A percentile compares a stretch with the other conserved stretches of the same genome.
These are phyloP conservation scores for Breynia disticha DNA, from an alignment of 441 rosid species.

Conservation along the genomic window DNA sequence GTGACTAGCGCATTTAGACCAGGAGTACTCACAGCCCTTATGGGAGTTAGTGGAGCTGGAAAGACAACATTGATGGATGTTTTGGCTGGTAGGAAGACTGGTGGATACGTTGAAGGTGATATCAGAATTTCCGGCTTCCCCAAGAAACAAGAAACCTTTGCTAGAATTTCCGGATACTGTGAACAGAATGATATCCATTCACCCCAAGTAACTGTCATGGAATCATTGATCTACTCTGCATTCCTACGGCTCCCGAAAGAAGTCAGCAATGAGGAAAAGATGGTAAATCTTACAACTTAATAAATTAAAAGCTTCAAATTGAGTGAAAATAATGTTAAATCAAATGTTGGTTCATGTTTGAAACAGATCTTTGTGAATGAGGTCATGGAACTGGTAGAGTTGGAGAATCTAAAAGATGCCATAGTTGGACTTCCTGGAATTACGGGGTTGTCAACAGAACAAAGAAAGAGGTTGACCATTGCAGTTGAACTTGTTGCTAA, in stretches of 20 bases:
- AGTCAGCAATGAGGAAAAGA: slow-evolving; percentile 53
- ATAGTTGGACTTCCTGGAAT: slow-evolving; percentile 37
- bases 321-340: not conserved
- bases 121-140: slow-evolving; percentile 71
- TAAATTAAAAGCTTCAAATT: not conserved
- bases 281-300: slow-evolving; percentile 31
- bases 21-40: slow-evolving; percentile 79
- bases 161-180: slow-evolving; percentile 90
- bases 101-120: slow-evolving; percentile 84
- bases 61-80: slow-evolving; percentile 98
- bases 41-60: slow-evolving; percentile 99
- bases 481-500: slow-evolving; percentile 44
- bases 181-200: slow-evolving; percentile 92
- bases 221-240: slow-evolving; percentile 81
- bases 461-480: slow-evolving; percentile 39
- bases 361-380: slow-evolving; percentile 32
- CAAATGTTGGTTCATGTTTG: slow-evolving; percentile 2
- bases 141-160: slow-evolving; percentile 91
- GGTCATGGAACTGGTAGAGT: slow-evolving; percentile 36
- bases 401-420: slow-evolving; percentile 23
- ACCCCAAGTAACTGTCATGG: slow-evolving; percentile 77
- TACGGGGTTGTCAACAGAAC: slow-evolving; percentile 44
- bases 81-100: slow-evolving; percentile 82
- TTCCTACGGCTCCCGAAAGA: slow-evolving; percentile 78
- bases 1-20: slow-evolving; percentile 88